These are phyloP conservation scores for Raphanus hybrid DNA, from an alignment of 441 rosid genomes.

Conservation along the genomic window DNA sequence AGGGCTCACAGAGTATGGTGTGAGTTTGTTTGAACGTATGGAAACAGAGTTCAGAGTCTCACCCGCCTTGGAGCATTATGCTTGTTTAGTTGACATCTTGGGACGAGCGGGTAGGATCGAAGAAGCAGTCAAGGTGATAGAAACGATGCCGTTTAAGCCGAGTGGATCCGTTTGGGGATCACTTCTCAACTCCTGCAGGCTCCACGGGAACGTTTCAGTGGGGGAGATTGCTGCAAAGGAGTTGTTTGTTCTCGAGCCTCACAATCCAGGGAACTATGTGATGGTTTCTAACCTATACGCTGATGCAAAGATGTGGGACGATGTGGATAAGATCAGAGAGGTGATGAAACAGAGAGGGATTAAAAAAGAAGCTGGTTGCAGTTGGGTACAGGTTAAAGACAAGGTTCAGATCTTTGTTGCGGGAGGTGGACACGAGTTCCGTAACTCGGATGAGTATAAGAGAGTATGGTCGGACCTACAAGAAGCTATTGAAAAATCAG, in stretches of 20 bases:
- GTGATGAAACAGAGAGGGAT: slow-evolving; percentile 46
- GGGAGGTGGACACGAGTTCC: slow-evolving; percentile 49
- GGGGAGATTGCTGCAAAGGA: slow-evolving; percentile 41
- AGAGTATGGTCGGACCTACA: slow-evolving; percentile 41
- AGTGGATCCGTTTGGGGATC: slow-evolving; percentile 44
- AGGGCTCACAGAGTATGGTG: slow-evolving; percentile 38
- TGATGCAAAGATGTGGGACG: slow-evolving; percentile 49
- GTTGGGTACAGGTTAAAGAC: slow-evolving; percentile 48
- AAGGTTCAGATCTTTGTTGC: slow-evolving; percentile 45
- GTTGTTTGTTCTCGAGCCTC: slow-evolving; percentile 46
- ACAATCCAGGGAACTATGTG: slow-evolving; percentile 50
- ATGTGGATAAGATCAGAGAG: slow-evolving; percentile 40
- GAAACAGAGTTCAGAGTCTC: slow-evolving; percentile 33
- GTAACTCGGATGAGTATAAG: slow-evolving; percentile 47
- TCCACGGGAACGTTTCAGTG: slow-evolving; percentile 39
- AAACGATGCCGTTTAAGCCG: slow-evolving; percentile 39
- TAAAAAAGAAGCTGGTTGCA: slow-evolving; percentile 52
- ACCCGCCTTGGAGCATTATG: slow-evolving; percentile 41
- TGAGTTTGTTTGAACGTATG: slow-evolving; percentile 41
- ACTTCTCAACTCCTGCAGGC: slow-evolving; percentile 43
- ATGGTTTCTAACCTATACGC: slow-evolving; percentile 49
- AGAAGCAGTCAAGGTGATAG: slow-evolving; percentile 35
- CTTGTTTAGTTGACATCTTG: slow-evolving; percentile 44
- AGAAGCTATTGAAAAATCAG: slow-evolving; percentile 41
- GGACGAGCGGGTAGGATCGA: slow-evolving; percentile 44